phyloP scores from a whole-genome alignment of 2,329 filamentous ascomycete genomes.

The Sarocladium kiliense region DNA sequence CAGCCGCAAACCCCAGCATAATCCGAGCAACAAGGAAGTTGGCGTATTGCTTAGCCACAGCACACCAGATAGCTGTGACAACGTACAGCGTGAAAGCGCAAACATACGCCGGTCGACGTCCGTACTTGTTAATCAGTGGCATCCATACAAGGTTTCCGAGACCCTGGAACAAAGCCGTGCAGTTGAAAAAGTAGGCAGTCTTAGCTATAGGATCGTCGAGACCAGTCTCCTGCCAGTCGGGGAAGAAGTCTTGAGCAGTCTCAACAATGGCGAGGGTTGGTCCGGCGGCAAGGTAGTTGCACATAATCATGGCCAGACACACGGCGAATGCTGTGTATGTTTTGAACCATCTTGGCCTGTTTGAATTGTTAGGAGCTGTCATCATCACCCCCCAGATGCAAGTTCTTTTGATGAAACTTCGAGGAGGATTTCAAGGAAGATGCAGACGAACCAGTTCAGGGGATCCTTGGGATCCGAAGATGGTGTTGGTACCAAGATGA shows the following conservation, averaged over 20 bases:
- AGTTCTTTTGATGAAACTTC: background rate
- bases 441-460: background rate
- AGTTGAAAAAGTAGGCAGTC: background rate
- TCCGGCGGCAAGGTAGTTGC: background rate
- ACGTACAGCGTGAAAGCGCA: background rate
- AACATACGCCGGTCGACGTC: conserved; percentile 44
- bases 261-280: conserved; percentile 1
- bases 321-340: background rate
- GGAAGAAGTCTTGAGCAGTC: background rate
- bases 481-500: background rate
- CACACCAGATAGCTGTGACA: background rate
- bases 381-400: too few species aligned
- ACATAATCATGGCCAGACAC: conserved; percentile 1
- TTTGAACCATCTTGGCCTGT: background rate
- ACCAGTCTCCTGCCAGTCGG: background rate
- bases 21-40: background rate
- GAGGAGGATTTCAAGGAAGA: background rate
- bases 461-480: conserved; percentile 1
- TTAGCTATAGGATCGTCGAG: background rate
- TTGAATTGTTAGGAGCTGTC: background rate
- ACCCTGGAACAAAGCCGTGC: background rate
- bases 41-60: background rate
- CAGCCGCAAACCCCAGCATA: background rate
- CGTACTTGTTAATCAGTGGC: conserved; percentile 45
- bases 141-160: background rate